Percentiles rank a stretch among this genome's conserved stretches.
Conservation (phyloP, 2,329 filamentous ascomycete genomes). For the Allantophomopsis lycopodina region DNA sequence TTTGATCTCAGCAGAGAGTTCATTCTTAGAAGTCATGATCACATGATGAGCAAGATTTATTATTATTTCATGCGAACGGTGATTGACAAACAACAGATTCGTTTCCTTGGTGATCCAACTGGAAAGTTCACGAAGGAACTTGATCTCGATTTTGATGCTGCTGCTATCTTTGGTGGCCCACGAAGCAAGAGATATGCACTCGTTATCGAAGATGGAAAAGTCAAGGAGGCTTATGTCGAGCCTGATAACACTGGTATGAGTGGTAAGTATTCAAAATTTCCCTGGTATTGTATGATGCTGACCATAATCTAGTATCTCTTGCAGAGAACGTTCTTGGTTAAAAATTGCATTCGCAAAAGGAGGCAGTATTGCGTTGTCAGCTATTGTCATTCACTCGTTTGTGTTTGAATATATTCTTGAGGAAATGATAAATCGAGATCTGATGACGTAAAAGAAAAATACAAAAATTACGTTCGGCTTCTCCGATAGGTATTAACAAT, state of each 20-base stretch:
- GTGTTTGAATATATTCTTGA: no score
- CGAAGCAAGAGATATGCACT: conserved; percentile 79
- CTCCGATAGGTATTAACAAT: no score
- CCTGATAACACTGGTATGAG: conserved; percentile 76
- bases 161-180: conserved; percentile 50
- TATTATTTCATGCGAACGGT: no score
- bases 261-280: conserved; percentile 30
- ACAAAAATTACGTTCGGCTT: no score
- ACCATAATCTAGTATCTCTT: not conserved
- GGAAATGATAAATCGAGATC: no score
- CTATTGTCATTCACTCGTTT: no score
- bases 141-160: conserved; percentile 68
- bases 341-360: not conserved
- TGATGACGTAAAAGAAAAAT: no score
- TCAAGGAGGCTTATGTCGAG: conserved; percentile 71
- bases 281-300: no score
- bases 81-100: conserved; percentile 41
- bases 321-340: not conserved
- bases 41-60: no score
- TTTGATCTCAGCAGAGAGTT: no score
- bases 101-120: conserved; percentile 75
- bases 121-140: conserved; percentile 72
- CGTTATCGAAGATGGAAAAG: conserved; percentile 71
- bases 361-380: no score
- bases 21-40: no score